phyloP scores from a whole-genome alignment of 2,329 filamentous ascomycete species.

The Polychaeton citri region DNA sequence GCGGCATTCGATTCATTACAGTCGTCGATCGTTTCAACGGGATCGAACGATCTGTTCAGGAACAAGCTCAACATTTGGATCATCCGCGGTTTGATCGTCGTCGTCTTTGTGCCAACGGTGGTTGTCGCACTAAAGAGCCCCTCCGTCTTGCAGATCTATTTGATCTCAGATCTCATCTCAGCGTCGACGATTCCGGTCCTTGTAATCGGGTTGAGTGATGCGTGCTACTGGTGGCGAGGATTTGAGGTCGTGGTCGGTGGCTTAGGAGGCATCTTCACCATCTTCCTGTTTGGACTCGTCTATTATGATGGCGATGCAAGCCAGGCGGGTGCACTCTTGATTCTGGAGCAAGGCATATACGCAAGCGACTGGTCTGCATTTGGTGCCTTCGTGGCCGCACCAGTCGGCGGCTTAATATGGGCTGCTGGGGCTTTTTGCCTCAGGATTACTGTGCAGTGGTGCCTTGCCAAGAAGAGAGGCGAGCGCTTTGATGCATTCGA shows the following conservation, averaged over 20 bases:
- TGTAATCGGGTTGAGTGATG: slow-evolving; percentile 55
- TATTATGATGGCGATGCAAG: slow-evolving; percentile 55
- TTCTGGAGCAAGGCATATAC: slow-evolving; percentile 63
- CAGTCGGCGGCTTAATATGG: slow-evolving; percentile 61
- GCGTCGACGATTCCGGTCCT: slow-evolving; percentile 64
- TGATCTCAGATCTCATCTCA: slow-evolving; percentile 69
- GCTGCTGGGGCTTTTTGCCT: slow-evolving; percentile 49
- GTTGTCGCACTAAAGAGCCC: slow-evolving; percentile 62
- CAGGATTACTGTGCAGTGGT: slow-evolving; percentile 47
- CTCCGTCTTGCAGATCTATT: slow-evolving; percentile 66
- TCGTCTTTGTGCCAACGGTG: slow-evolving; percentile 61
- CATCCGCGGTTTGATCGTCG: slow-evolving; percentile 55
- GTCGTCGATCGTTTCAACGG: slow-evolving; percentile 65
- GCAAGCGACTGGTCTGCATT: slow-evolving; percentile 69
- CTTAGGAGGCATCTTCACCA: slow-evolving; percentile 61
- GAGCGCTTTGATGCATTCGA: slow-evolving; percentile 56
- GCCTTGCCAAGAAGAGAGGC: slow-evolving; percentile 44
- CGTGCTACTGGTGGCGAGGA: slow-evolving; percentile 59
- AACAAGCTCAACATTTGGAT: slow-evolving; percentile 66
- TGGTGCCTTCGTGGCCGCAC: slow-evolving; percentile 69
- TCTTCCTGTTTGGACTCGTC: slow-evolving; percentile 68
- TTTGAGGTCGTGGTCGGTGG: slow-evolving; percentile 70
- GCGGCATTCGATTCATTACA: slow-evolving; percentile 72
- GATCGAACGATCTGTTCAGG: slow-evolving; percentile 72
- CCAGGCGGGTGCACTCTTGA: slow-evolving; percentile 52